These are phyloP conservation scores for Trametes cubensis DNA, from an alignment of 768 basidiomycete species.

Conservation along the genomic window DNA sequence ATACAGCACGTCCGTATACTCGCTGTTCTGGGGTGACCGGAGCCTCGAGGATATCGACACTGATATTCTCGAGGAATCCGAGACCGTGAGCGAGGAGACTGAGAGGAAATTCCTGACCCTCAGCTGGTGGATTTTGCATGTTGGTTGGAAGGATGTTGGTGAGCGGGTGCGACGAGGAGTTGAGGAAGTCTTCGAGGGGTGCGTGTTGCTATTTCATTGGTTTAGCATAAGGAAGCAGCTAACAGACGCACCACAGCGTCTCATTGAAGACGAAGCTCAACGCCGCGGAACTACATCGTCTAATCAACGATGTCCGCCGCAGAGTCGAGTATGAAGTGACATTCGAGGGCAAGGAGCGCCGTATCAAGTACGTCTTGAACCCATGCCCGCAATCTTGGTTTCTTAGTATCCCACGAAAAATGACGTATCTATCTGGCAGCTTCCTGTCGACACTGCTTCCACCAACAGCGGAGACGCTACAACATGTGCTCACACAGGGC, in stretches of 20 bases:
- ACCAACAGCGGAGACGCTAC: constrained; percentile 68
- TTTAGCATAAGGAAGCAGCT: not conserved
- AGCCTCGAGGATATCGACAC: constrained; percentile 27
- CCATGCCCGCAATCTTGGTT: not conserved
- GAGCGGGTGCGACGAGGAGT: constrained; percentile 74
- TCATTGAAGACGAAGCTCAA: constrained; percentile 80
- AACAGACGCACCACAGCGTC: constrained; percentile 52
- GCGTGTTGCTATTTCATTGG: constrained; percentile 31
- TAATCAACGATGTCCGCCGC: constrained; percentile 73
- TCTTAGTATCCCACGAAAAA: no score
- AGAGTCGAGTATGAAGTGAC: constrained; percentile 74
- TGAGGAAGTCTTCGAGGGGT: constrained; percentile 86
- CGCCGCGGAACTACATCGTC: constrained; percentile 63
- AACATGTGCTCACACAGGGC: constrained; percentile 69
- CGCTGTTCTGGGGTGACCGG: constrained; percentile 37
- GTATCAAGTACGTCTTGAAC: constrained; percentile 49
- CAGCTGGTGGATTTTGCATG: constrained; percentile 91
- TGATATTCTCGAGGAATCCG: constrained; percentile 36
- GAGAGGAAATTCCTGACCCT: constrained; percentile 83
- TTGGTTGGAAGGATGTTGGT: constrained; percentile 87
- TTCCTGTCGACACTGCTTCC: constrained; percentile 79
- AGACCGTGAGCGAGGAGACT: constrained; percentile 58
- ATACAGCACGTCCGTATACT: constrained; percentile 43
- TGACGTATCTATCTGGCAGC: constrained; percentile 37
- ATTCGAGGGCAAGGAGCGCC: constrained; percentile 59